Evolutionary conservation across 2,329 filamentous ascomycete species (phyloP).

Genomic region (Xylariaceae sp.): DNA sequence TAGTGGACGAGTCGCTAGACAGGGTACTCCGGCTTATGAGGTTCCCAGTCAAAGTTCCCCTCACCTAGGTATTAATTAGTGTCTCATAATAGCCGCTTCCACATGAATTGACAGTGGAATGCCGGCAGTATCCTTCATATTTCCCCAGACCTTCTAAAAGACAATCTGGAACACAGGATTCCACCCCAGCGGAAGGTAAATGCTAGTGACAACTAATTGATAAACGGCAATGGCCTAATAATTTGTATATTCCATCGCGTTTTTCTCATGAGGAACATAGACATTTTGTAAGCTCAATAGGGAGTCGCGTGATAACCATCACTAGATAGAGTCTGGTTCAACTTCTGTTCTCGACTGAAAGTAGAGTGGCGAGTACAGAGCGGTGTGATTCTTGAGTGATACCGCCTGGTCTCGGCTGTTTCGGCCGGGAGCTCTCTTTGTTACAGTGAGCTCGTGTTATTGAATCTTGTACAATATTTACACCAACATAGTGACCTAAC

Average conservation of each 20-base stretch:
- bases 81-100: slow-evolving; percentile 6
- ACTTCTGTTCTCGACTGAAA: slow-evolving; percentile 11
- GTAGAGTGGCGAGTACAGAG: slow-evolving; percentile 26
- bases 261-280: not conserved
- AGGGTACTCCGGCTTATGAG: slow-evolving; percentile 18
- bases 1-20: slow-evolving; percentile 4
- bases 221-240: not conserved
- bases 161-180: not conserved
- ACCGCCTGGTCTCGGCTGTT: slow-evolving; percentile 24
- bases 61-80: slow-evolving; percentile 11
- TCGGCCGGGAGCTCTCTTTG: slow-evolving; percentile 18
- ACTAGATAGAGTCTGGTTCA: not conserved
- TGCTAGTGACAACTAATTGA: not conserved
- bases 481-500: too few relatives aligned
- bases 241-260: not conserved
- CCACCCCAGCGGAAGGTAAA: not conserved
- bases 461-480: not conserved
- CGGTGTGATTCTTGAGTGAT: slow-evolving; percentile 25
- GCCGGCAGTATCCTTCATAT: slow-evolving; percentile 14
- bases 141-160: slow-evolving; percentile 18
- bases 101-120: slow-evolving; percentile 23
- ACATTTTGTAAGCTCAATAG: slow-evolving; percentile 4
- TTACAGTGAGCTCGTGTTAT: not conserved
- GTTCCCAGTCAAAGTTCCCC: slow-evolving; percentile 1
- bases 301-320: not conserved